phyloP scores from a whole-genome alignment of 371 early-diverging fungal species.

The Syncephalastrum monosporum region DNA sequence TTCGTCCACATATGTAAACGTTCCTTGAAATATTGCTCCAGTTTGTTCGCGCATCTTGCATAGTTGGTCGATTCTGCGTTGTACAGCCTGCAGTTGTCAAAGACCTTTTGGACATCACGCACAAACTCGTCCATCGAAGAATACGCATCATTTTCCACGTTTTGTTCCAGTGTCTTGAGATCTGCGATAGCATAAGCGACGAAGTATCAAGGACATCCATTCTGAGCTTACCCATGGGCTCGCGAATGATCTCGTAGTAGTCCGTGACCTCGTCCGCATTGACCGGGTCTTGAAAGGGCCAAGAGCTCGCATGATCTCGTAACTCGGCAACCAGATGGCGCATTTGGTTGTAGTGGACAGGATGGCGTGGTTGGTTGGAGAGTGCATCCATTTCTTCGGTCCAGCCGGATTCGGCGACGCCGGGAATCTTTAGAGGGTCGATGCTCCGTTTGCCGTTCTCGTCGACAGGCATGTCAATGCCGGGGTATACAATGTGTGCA shows the following conservation, averaged over 20 bases:
- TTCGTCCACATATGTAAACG: constrained; percentile 26
- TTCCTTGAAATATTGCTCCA: constrained; percentile 52
- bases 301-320: constrained; percentile 78
- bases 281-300: constrained; percentile 99
- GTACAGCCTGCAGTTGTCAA: constrained; percentile 65
- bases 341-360: constrained; percentile 66
- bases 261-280: constrained; percentile 91
- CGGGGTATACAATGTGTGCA: constrained; percentile 79
- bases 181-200: constrained; percentile 29
- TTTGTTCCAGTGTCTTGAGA: constrained; percentile 56
- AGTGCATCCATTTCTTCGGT: constrained; percentile 79
- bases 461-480: constrained; percentile 66
- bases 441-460: constrained; percentile 47
- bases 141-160: constrained; percentile 53
- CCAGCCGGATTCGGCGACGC: constrained; percentile 92
- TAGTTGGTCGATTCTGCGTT: constrained; percentile 66
- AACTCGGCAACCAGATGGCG: constrained; percentile 76
- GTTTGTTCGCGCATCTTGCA: constrained; percentile 59
- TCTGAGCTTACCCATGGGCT: constrained; percentile 92
- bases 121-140: constrained; percentile 40
- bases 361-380: constrained; percentile 57
- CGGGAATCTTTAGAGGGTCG: constrained; percentile 66
- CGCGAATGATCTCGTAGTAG: constrained; percentile 95
- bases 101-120: constrained; percentile 52
- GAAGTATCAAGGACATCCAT: not conserved